Evolutionary conservation across 495 filamentous ascomycete species (phyloP).

Genomic region (Aspergillus mulundensis): DNA sequence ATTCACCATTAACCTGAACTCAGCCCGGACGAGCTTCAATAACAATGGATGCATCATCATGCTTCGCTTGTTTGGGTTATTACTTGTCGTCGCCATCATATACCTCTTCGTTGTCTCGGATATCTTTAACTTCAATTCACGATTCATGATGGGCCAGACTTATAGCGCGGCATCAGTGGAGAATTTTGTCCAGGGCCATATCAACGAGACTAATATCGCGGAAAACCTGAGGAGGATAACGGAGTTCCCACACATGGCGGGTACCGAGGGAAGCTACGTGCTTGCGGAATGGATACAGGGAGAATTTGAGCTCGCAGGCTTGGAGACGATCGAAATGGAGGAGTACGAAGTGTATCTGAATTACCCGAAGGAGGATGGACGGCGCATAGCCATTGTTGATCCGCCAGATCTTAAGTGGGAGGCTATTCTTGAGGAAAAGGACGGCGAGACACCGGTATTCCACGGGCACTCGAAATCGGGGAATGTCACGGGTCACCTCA

Average conservation of each 20-base stretch:
- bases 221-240: slow-evolving; percentile 70
- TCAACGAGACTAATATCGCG: slow-evolving; percentile 64
- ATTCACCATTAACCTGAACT: slow-evolving; percentile 32
- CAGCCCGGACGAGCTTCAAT: slow-evolving; percentile 26
- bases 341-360: slow-evolving; percentile 87
- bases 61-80: slow-evolving; percentile 66
- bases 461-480: slow-evolving; percentile 88
- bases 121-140: slow-evolving; percentile 55
- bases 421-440: slow-evolving; percentile 77
- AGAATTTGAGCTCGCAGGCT: slow-evolving; percentile 60
- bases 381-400: slow-evolving; percentile 77
- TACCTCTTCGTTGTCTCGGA: slow-evolving; percentile 84
- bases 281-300: slow-evolving; percentile 77
- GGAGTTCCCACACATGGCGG: slow-evolving; percentile 79
- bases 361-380: slow-evolving; percentile 72
- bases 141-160: slow-evolving; percentile 39
- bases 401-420: slow-evolving; percentile 68
- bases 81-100: slow-evolving; percentile 68
- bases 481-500: slow-evolving; percentile 83
- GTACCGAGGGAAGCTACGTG: slow-evolving; percentile 81
- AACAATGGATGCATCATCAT: slow-evolving; percentile 55
- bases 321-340: slow-evolving; percentile 71
- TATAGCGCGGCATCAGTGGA: slow-evolving; percentile 58
- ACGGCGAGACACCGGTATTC: slow-evolving; percentile 66
- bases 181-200: slow-evolving; percentile 64